These are phyloP conservation scores for Cercophora sp. DNA, from an alignment of 495 filamentous ascomycete genomes.

Conservation along the genomic window DNA sequence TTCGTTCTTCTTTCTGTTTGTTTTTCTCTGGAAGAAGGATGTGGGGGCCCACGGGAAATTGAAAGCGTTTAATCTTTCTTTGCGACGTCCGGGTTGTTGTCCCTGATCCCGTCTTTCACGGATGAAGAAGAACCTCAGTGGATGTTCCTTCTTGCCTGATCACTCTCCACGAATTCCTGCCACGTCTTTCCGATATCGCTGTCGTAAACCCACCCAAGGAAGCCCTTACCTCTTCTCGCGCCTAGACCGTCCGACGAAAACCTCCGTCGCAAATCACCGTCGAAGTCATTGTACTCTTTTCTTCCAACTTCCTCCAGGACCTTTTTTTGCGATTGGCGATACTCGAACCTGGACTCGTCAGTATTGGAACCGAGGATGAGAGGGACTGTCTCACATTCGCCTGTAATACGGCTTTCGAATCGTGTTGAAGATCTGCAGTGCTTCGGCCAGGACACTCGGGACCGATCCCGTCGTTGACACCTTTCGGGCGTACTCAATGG, in stretches of 20 bases:
- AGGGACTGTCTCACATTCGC: conserved; percentile 23
- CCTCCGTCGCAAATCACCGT: not conserved
- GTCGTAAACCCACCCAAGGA: conserved; percentile 1
- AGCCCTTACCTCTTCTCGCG: conserved; percentile 6
- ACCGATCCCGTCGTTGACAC: not conserved
- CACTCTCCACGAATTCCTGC: conserved; percentile 7
- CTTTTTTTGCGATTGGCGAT: conserved; percentile 3
- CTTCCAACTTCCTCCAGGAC: conserved; percentile 2
- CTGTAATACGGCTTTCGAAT: conserved; percentile 46
- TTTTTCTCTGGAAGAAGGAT: too few species aligned
- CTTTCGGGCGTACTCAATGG: conserved; percentile 29
- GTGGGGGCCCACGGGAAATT: too few species aligned
- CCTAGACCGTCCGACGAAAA: conserved; percentile 8
- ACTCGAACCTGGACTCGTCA: conserved; percentile 2
- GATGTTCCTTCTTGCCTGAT: not conserved
- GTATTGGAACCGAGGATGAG: not conserved
- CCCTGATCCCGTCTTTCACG: too few species aligned
- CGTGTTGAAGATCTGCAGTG: conserved; percentile 38
- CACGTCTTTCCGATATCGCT: conserved; percentile 7
- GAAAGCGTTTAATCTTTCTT: too few species aligned
- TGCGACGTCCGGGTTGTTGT: too few species aligned
- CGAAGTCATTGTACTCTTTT: conserved; percentile 8
- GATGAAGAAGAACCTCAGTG: too few species aligned
- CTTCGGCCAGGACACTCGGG: conserved; percentile 22
- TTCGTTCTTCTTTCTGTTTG: too few species aligned